Evolutionary conservation across 345 rosid species (phyloP).

Genomic region (Isatis tinctoria): DNA sequence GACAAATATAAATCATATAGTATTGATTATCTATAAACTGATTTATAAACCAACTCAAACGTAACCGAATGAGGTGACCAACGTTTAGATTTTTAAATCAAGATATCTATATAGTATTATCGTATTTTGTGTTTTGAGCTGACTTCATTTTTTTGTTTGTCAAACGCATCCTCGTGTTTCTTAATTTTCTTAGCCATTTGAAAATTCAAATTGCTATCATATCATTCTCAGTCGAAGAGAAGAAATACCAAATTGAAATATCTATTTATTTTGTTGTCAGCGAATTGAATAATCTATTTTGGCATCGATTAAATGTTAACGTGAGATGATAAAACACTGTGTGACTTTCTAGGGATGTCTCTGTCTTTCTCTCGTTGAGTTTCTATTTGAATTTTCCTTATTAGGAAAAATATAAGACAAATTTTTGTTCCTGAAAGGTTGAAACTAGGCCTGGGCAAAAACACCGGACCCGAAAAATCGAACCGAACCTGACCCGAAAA

Average conservation of each 20-base stretch:
- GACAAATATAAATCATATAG: not conserved
- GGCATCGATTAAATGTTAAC: not conserved
- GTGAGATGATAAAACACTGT: not conserved
- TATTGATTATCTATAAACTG: not conserved
- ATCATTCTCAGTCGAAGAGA: not conserved
- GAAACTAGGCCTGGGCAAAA: too few relatives aligned
- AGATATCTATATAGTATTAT: not conserved
- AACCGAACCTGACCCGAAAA: too few relatives aligned
- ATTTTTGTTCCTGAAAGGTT: not conserved
- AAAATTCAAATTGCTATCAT: not conserved
- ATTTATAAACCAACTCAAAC: not conserved
- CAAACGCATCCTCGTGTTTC: not conserved
- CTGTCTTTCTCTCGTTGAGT: slow-evolving; percentile 4
- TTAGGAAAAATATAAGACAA: not conserved
- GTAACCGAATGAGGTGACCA: not conserved
- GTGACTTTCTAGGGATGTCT: not conserved
- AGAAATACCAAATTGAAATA: not conserved
- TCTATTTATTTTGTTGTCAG: not conserved
- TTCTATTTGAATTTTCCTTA: not conserved
- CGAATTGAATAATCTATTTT: not conserved
- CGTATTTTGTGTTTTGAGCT: not conserved
- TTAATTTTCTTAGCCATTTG: not conserved
- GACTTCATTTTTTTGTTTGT: not conserved
- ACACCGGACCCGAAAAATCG: too few relatives aligned
- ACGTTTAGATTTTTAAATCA: not conserved